phyloP scores from a whole-genome alignment of 768 basidiomycete species.

The Lenzites betulinus region DNA sequence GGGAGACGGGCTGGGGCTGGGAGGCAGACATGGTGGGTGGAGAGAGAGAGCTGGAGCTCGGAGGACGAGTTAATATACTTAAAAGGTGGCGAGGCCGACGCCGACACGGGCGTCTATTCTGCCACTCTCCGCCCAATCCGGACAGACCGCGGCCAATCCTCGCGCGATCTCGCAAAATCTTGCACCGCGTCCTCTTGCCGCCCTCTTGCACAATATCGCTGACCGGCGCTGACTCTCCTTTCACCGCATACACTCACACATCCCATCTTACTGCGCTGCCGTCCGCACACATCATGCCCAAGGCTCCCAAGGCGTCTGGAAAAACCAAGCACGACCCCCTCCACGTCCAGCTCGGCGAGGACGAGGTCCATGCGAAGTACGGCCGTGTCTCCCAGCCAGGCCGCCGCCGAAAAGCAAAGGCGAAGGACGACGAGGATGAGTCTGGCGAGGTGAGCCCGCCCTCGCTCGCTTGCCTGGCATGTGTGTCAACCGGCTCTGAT shows the following conservation, averaged over 20 bases:
- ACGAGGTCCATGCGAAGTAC: constrained; percentile 76
- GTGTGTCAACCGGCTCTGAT: neutral
- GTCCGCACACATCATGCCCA: constrained; percentile 56
- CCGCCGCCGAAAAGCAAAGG: constrained; percentile 66
- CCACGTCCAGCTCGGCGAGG: constrained; percentile 78
- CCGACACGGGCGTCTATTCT: neutral
- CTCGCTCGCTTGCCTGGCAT: constrained; percentile 6
- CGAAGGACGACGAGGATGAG: constrained; percentile 51
- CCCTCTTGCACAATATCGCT: neutral
- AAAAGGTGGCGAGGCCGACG: neutral
- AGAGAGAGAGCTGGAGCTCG: neutral
- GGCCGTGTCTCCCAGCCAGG: constrained; percentile 76
- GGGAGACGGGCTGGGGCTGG: constrained; percentile 9
- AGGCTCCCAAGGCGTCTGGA: constrained; percentile 49
- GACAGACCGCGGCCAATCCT: constrained; percentile 8
- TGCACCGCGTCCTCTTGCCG: constrained; percentile 1
- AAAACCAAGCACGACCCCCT: constrained; percentile 86
- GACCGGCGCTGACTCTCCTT: constrained; percentile 10
- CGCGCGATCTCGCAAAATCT: constrained; percentile 9
- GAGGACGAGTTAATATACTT: neutral
- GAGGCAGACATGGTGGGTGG: constrained; percentile 17
- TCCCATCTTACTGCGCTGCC: neutral
- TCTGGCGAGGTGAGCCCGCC: constrained; percentile 50
- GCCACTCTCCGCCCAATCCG: neutral
- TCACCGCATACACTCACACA: neutral